A percentile compares a stretch with the other conserved stretches of the same genome.
phyloP scores from a whole-genome alignment of 371 early-diverging fungal genomes.

The Thermomucor indicae-seudaticae region DNA sequence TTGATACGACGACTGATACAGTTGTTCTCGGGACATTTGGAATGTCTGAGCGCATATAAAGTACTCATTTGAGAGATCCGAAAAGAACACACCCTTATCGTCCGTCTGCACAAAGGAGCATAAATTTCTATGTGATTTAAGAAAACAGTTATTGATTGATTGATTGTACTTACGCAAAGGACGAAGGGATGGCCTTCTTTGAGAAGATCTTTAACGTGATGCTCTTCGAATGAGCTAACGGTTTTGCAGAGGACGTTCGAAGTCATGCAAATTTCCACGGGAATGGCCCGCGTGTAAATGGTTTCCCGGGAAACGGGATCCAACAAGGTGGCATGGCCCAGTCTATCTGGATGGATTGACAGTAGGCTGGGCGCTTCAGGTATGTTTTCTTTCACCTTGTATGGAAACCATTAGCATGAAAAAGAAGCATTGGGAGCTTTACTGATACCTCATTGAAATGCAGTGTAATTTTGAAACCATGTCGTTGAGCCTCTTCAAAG shows the following conservation, averaged over 20 bases:
- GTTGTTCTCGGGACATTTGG: constrained; percentile 21
- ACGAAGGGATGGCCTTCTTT: constrained; percentile 44
- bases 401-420: neutral
- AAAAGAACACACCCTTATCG: constrained; percentile 56
- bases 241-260: constrained; percentile 64
- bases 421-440: neutral
- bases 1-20: constrained; percentile 36
- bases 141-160: neutral
- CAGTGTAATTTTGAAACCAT: constrained; percentile 52
- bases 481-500: constrained; percentile 40
- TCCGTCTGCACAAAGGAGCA: constrained; percentile 39
- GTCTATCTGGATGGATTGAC: constrained; percentile 40
- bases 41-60: constrained; percentile 33
- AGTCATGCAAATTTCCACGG: constrained; percentile 65
- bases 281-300: constrained; percentile 37
- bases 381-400: constrained; percentile 33
- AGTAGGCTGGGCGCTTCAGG: constrained; percentile 42
- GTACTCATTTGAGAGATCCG: constrained; percentile 50
- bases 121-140: neutral
- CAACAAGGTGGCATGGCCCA: constrained; percentile 62
- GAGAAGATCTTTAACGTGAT: constrained; percentile 53
- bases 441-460: constrained; percentile 54
- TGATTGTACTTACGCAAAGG: constrained; percentile 47
- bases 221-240: constrained; percentile 40
- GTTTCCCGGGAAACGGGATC: constrained; percentile 26